Percentiles rank a stretch among this genome's conserved stretches.
phyloP scores from a whole-genome alignment of 805 yeast species.

The Ascoidea rubescens region DNA sequence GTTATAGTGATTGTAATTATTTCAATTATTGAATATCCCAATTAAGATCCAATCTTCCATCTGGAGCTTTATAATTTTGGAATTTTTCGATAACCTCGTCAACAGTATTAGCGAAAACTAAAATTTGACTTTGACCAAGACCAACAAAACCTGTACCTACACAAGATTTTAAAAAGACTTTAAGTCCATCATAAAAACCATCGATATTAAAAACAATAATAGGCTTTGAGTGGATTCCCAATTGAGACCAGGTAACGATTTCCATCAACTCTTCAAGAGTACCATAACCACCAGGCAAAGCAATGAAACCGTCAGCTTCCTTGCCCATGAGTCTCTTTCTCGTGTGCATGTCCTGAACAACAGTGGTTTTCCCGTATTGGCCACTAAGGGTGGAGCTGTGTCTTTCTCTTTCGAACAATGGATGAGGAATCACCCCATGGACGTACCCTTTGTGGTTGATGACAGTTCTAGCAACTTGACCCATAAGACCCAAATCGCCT shows the following conservation, averaged over 20 bases:
- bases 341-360: constrained; percentile 83
- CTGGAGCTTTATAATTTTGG: constrained; percentile 43
- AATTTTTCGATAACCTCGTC: constrained; percentile 55
- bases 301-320: constrained; percentile 77
- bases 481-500: constrained; percentile 61
- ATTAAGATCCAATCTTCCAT: constrained; percentile 57
- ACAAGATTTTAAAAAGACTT: constrained; percentile 46
- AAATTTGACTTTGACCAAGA: constrained; percentile 48
- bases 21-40: constrained; percentile 33
- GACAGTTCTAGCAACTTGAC: constrained; percentile 53
- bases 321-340: constrained; percentile 77
- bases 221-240: constrained; percentile 76
- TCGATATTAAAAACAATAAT: constrained; percentile 63
- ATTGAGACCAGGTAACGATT: constrained; percentile 81
- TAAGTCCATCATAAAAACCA: constrained; percentile 66
- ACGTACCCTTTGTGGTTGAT: constrained; percentile 50
- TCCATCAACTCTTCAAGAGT: constrained; percentile 84
- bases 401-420: constrained; percentile 62
- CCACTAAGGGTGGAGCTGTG: constrained; percentile 22
- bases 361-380: constrained; percentile 61
- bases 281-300: constrained; percentile 88
- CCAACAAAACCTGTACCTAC: constrained; percentile 57
- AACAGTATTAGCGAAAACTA: constrained; percentile 53
- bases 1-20: background rate
- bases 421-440: constrained; percentile 80